Percentiles rank a stretch among this genome's conserved stretches.
Evolutionary conservation across 2,329 filamentous ascomycete genomes (phyloP).

Genomic region (Exophiala xenobiotica): DNA sequence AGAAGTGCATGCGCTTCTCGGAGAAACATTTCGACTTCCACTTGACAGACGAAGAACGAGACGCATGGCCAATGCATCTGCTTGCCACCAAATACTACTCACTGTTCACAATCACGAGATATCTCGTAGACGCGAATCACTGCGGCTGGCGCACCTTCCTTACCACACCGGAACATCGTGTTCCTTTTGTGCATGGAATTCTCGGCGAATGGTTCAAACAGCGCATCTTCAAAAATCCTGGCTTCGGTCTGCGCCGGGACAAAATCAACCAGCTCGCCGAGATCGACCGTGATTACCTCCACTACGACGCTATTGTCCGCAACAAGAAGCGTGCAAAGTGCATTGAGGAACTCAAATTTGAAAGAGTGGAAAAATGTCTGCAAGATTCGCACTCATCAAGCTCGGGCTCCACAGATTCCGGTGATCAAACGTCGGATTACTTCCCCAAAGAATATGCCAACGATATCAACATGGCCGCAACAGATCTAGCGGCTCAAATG

Average conservation of each 20-base stretch:
- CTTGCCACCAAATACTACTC: constrained; percentile 9
- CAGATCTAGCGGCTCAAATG: not conserved
- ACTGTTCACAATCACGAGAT: constrained; percentile 12
- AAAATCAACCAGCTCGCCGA: constrained; percentile 12
- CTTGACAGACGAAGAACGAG: constrained; percentile 12
- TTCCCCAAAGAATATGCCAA: not conserved
- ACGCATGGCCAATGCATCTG: constrained; percentile 22
- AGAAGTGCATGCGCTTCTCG: constrained; percentile 15
- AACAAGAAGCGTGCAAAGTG: constrained; percentile 18
- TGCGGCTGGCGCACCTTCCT: constrained; percentile 28
- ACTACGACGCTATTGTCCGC: constrained; percentile 27
- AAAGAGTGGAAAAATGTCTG: not conserved
- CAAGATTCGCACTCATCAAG: not conserved
- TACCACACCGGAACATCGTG: constrained; percentile 20
- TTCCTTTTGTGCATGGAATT: constrained; percentile 23
- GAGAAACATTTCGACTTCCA: constrained; percentile 20
- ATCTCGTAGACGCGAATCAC: constrained; percentile 20
- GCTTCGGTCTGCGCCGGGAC: constrained; percentile 12
- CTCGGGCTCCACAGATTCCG: not conserved
- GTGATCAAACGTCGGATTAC: not conserved
- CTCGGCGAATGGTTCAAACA: constrained; percentile 23
- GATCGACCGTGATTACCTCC: constrained; percentile 23
- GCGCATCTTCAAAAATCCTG: constrained; percentile 27
- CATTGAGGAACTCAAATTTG: constrained; percentile 6
- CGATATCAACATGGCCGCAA: not conserved